phyloP scores from a whole-genome alignment of 176 grass and related monocot genomes.

The Saccharum officinarum region DNA sequence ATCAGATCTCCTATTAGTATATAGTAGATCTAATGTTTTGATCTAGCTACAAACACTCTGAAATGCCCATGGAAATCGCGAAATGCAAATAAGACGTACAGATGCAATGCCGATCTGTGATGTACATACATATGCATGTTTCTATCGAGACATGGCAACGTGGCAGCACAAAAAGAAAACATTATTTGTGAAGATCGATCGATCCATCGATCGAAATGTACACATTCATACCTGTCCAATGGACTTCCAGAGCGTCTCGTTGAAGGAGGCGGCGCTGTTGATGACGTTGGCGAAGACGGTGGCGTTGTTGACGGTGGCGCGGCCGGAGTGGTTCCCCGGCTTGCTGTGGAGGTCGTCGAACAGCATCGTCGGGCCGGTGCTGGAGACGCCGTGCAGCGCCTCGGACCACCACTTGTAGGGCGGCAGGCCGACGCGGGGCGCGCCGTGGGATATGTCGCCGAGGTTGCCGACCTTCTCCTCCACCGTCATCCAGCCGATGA shows the following conservation, averaged over 20 bases:
- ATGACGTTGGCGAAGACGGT: conserved; percentile 56
- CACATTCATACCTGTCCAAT: conserved; percentile 32
- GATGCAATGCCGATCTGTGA: not conserved
- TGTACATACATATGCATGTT: no score
- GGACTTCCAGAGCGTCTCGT: conserved; percentile 47
- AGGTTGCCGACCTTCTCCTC: conserved; percentile 45
- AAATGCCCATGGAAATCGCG: no score
- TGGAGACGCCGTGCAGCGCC: conserved; percentile 43
- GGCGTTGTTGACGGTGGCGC: conserved; percentile 30
- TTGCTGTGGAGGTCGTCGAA: conserved; percentile 9
- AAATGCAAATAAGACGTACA: not conserved
- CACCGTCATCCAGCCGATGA: conserved; percentile 37
- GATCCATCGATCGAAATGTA: not conserved
- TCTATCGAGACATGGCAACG: no score
- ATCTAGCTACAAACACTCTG: not conserved
- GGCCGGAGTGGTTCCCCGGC: conserved; percentile 19
- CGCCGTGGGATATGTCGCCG: conserved; percentile 11
- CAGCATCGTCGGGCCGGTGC: conserved; percentile 21
- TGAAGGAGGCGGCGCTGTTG: conserved; percentile 49
- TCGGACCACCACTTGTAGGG: conserved; percentile 54
- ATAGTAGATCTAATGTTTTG: not conserved
- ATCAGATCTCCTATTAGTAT: no score
- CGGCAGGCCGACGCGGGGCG: conserved; percentile 33
- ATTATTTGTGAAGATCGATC: no score
- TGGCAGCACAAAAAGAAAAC: no score